These are phyloP conservation scores for Thermochaetoides dissita DNA, from an alignment of 2,329 filamentous ascomycete species.

Conservation along the genomic window DNA sequence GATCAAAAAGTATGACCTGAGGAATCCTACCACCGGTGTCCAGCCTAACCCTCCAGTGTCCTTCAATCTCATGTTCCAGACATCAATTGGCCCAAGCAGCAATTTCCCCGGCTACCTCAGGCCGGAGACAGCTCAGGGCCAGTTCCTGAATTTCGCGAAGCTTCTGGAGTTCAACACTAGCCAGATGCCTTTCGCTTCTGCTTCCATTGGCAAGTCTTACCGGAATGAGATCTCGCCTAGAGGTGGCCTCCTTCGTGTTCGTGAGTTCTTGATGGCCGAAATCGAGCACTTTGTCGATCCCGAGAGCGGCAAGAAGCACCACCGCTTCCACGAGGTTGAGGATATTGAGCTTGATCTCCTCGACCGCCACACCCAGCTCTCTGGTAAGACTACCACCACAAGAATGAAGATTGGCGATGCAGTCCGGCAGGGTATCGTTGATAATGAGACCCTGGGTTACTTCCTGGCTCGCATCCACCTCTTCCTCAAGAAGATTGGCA, in stretches of 20 bases:
- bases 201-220: conserved; percentile 95
- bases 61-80: conserved; percentile 99
- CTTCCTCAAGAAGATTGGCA: conserved; percentile 77
- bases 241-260: conserved; percentile 78
- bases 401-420: conserved; percentile 73
- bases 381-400: conserved; percentile 64
- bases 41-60: conserved; percentile 68
- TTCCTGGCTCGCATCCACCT: conserved; percentile 88
- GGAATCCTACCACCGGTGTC: conserved; percentile 67
- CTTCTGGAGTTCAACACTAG: conserved; percentile 93
- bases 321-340: conserved; percentile 73
- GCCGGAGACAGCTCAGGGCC: conserved; percentile 93
- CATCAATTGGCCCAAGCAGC: conserved; percentile 81
- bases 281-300: conserved; percentile 98
- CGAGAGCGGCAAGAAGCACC: conserved; percentile 84
- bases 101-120: conserved; percentile 74
- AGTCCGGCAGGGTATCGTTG: conserved; percentile 67
- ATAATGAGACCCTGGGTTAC: conserved; percentile 97
- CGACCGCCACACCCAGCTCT: conserved; percentile 70
- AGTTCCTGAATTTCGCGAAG: conserved; percentile 95
- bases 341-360: conserved; percentile 73
- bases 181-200: conserved; percentile 91
- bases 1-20: conserved; percentile 83
- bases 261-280: conserved; percentile 97
- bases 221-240: conserved; percentile 95